Base-by-base conservation (phyloP, 192 early-diverging fungal species). In the Coemansia sp. region DNA sequence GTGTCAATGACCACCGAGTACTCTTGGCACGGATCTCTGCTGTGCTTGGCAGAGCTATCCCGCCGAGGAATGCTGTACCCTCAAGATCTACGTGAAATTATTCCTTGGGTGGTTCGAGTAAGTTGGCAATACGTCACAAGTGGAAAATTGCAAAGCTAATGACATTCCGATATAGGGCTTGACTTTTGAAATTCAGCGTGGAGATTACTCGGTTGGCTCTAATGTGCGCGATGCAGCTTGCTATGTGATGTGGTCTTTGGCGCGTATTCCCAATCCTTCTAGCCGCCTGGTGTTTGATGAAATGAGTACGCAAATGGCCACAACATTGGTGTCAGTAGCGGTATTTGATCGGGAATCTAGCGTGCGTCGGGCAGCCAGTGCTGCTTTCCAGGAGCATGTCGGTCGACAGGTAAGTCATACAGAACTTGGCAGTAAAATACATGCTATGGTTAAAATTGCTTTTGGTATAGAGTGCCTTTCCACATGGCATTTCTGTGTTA, bases 181-280 rank as follows among this genome's bases (percentile, higher is more conserved):
- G 4, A 84, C 80, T 39, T 99, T 94, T 69, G 96, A 98, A 68
- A 79, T 91, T 23, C 87, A 88, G 64, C 82, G 88, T 28, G 95
- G 94, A 3, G 81, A 88, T 23, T 88, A 94, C 34, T 96, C 95
- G 21, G 83, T 99, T 37, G 96, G 96, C 3, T 77, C 92, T 10
- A 89, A 94, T 68, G 94, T 99, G 0, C 87, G 95, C 26, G 96
- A 99, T 65, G 91, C 96, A 0, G 91, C 91, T 28, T 94, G 94
- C 57, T 99, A 99, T 75, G 92, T 96, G 10, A 89, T 90, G 66
- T 99, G 96, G 96, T 93, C 94, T 20, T 93, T 99, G 71, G 94
- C 94, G 18, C 82, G 95, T 23, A 90, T 93, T 0, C 91, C 96
- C 60, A 85, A 88, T 16, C 82, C 85, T 2, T 70, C 82, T 11